phyloP scores from a whole-genome alignment of 768 basidiomycete species.

The Termitomyces heimii region DNA sequence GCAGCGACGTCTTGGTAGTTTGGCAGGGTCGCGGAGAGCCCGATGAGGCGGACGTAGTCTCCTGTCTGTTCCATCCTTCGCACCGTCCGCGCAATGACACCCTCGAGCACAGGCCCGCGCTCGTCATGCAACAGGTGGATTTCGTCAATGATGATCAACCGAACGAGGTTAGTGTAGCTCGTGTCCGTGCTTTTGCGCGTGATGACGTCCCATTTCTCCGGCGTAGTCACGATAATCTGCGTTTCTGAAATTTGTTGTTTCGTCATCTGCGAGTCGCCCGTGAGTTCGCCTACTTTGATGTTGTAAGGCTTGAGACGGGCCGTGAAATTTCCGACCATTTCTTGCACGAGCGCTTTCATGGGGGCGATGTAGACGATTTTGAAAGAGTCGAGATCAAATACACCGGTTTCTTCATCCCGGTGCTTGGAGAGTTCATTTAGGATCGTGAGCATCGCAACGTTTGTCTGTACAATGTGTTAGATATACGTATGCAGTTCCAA shows the following conservation, averaged over 20 bases:
- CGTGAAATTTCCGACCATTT: slow-evolving; percentile 95
- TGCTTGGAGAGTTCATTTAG: slow-evolving; percentile 87
- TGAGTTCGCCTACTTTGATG: slow-evolving; percentile 90
- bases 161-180: slow-evolving; percentile 93
- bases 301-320: slow-evolving; percentile 63
- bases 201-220: slow-evolving; percentile 99
- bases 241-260: slow-evolving; percentile 96
- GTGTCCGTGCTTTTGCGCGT: slow-evolving; percentile 97
- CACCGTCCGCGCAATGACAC: slow-evolving; percentile 84
- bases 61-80: slow-evolving; percentile 91
- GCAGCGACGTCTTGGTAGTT: slow-evolving; percentile 98
- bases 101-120: slow-evolving; percentile 94
- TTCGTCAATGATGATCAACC: slow-evolving; percentile 96
- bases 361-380: slow-evolving; percentile 98
- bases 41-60: slow-evolving; percentile 91
- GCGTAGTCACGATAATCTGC: slow-evolving; percentile 97
- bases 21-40: slow-evolving; percentile 94
- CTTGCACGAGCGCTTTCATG: slow-evolving; percentile 99
- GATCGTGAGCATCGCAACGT: slow-evolving; percentile 94
- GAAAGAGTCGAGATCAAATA: slow-evolving; percentile 83
- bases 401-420: slow-evolving; percentile 75
- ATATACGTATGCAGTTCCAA: background rate
- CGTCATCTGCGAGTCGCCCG: slow-evolving; percentile 96
- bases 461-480: slow-evolving; percentile 57
- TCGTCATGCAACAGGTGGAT: slow-evolving; percentile 98